A percentile compares a stretch with the other conserved stretches of the same genome.
These are phyloP conservation scores for Paecilomyces sp. DNA, from an alignment of 2,329 filamentous ascomycete genomes.

Conservation along the genomic window DNA sequence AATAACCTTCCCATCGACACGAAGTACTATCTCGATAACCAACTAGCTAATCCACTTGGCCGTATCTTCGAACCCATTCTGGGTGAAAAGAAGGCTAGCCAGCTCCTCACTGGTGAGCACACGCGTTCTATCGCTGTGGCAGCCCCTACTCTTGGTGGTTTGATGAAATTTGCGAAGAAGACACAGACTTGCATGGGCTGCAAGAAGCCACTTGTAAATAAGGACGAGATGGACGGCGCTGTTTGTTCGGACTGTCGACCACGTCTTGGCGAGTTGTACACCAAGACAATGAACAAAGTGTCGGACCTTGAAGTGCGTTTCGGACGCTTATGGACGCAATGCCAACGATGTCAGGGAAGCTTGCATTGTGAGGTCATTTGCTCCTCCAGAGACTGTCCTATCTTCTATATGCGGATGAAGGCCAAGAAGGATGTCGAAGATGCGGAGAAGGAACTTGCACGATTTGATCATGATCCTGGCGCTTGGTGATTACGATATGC, in stretches of 20 bases:
- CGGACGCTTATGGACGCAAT: constrained; percentile 92
- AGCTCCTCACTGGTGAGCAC: constrained; percentile 83
- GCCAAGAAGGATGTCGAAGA: constrained; percentile 98
- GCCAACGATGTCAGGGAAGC: constrained; percentile 93
- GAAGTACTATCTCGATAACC: constrained; percentile 97
- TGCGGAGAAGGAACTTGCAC: constrained; percentile 75
- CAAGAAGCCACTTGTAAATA: constrained; percentile 84
- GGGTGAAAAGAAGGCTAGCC: constrained; percentile 82
- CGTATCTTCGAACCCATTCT: constrained; percentile 98
- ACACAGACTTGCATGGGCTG: constrained; percentile 98
- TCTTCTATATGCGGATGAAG: constrained; percentile 99
- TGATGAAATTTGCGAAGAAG: constrained; percentile 99
- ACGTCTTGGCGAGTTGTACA: constrained; percentile 85
- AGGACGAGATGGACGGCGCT: constrained; percentile 73
- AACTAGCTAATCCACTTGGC: constrained; percentile 86
- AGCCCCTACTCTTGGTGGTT: constrained; percentile 79
- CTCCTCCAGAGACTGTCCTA: constrained; percentile 90
- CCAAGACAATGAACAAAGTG: constrained; percentile 78
- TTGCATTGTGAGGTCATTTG: constrained; percentile 99
- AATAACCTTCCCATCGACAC: constrained; percentile 98
- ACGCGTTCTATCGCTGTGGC: constrained; percentile 92
- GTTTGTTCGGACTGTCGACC: constrained; percentile 82
- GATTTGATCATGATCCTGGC: constrained; percentile 82
- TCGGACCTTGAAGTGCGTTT: constrained; percentile 92
- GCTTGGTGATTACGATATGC: constrained; percentile 48